Conservation (phyloP, 129 eudicot species). For the Tagetes erecta region DNA sequence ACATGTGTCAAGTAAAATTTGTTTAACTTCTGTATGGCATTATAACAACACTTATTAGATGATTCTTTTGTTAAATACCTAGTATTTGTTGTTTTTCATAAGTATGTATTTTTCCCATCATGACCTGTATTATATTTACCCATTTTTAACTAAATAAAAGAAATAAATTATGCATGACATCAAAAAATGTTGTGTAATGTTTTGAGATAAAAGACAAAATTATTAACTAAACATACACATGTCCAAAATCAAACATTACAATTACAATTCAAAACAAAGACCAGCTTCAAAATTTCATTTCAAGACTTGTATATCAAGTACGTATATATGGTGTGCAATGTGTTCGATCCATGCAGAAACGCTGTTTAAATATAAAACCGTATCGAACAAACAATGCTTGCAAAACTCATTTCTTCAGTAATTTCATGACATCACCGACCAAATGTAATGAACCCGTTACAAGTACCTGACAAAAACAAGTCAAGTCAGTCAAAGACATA, state of each 20-base stretch:
- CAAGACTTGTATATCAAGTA: neutral
- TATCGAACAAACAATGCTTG: neutral
- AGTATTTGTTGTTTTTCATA: too few relatives aligned
- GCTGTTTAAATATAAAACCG: too few relatives aligned
- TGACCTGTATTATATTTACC: too few relatives aligned
- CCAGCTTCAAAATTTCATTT: neutral
- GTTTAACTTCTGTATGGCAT: too few relatives aligned
- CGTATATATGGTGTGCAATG: slow-evolving; percentile 1
- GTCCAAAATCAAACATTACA: slow-evolving; percentile 15
- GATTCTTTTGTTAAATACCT: neutral
- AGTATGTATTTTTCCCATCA: too few relatives aligned
- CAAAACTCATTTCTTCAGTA: slow-evolving; percentile 69
- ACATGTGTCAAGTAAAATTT: too few relatives aligned
- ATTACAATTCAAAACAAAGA: neutral
- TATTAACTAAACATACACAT: neutral
- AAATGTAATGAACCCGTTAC: slow-evolving; percentile 96
- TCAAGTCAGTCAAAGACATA: slow-evolving; percentile 12
- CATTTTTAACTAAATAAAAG: neutral
- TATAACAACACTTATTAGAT: neutral
- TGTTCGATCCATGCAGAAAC: neutral
- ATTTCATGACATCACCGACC: slow-evolving; percentile 78
- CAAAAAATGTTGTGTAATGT: neutral
- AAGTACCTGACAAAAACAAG: slow-evolving; percentile 59
- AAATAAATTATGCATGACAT: too few relatives aligned
- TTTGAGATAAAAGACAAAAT: neutral